phyloP scores from a whole-genome alignment of 257 asterid genomes.

The Anisodus tanguticus region DNA sequence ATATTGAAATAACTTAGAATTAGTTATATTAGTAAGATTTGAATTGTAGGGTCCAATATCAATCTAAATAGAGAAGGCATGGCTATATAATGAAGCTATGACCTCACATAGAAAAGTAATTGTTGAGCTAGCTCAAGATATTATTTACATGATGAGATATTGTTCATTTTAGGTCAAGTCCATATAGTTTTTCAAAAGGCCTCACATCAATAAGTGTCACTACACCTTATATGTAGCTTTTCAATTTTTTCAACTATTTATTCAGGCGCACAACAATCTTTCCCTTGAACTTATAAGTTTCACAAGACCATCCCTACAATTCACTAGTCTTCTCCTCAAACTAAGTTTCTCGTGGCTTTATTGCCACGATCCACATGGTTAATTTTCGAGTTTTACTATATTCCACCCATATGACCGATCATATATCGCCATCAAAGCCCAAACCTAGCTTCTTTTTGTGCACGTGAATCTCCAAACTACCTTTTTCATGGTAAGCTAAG shows the following conservation, averaged over 20 bases:
- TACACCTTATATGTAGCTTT: background rate
- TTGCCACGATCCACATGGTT: too few species aligned
- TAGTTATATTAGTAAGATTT: too few species aligned
- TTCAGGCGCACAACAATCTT: background rate
- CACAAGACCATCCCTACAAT: background rate
- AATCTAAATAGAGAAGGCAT: too few species aligned
- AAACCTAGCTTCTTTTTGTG: background rate
- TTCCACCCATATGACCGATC: background rate
- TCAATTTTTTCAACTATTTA: background rate
- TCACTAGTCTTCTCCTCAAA: too few species aligned
- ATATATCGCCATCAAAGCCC: background rate
- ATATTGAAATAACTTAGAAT: too few species aligned
- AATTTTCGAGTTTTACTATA: background rate
- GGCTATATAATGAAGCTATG: too few species aligned
- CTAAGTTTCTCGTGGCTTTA: too few species aligned
- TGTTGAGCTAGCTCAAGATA: too few species aligned
- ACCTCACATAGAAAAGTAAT: too few species aligned
- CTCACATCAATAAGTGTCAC: background rate
- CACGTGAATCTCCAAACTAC: background rate
- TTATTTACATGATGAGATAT: background rate
- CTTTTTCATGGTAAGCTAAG: background rate
- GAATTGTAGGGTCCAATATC: too few species aligned
- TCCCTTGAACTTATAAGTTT: too few species aligned
- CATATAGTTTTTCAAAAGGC: fast-evolving
- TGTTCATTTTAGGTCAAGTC: background rate